Conservation (phyloP, 768 basidiomycete genomes). For the Suillus placidus region DNA sequence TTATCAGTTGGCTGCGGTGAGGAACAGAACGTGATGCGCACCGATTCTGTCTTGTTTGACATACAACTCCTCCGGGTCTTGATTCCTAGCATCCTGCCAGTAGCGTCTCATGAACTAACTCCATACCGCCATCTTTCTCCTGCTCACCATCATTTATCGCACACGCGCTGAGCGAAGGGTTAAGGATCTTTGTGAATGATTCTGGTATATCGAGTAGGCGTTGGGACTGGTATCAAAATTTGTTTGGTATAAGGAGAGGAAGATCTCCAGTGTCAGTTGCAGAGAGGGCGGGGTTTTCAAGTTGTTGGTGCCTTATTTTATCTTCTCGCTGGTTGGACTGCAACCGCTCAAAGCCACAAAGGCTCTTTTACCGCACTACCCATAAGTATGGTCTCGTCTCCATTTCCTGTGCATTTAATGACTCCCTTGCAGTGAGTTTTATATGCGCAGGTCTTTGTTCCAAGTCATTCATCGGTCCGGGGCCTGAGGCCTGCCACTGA, state of each 20-base stretch:
- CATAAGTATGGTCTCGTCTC: not conserved
- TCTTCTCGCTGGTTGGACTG: constrained; percentile 7
- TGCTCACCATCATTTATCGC: constrained; percentile 14
- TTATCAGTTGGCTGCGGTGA: constrained; percentile 22
- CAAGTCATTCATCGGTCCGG: not conserved
- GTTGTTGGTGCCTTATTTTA: constrained; percentile 11
- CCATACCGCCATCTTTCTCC: constrained; percentile 1
- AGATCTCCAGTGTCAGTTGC: constrained; percentile 5
- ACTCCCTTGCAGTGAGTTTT: not conserved
- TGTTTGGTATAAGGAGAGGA: not conserved
- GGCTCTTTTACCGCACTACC: constrained; percentile 7
- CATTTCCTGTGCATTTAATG: not conserved
- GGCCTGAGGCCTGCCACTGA: not conserved
- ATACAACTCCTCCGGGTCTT: constrained; percentile 97
- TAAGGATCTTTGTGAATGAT: not conserved
- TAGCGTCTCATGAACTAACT: constrained; percentile 22
- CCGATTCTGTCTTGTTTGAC: constrained; percentile 98
- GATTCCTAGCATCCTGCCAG: constrained; percentile 61
- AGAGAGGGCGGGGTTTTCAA: not conserved
- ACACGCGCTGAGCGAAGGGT: not conserved
- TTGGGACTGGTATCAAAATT: not conserved
- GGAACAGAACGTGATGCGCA: constrained; percentile 38
- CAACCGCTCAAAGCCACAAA: constrained; percentile 10
- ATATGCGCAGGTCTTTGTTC: not conserved
- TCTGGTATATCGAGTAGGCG: constrained; percentile 6